Conservation (phyloP, 345 rosid species). For the Crucihimalaya himalaica region DNA sequence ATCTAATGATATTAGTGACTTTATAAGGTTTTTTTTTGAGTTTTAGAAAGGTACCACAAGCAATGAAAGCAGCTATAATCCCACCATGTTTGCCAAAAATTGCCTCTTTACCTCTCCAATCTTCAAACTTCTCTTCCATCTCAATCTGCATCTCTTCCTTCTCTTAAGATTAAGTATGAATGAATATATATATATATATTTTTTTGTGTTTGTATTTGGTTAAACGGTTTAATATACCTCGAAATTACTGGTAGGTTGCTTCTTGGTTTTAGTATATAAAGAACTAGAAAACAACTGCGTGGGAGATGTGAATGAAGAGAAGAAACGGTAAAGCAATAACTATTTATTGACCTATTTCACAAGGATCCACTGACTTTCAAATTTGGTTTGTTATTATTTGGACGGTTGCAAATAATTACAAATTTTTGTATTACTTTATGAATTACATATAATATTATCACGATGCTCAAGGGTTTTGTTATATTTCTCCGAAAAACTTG, state of each 20-base stretch:
- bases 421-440: background rate
- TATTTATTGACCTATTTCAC: constrained; percentile 7
- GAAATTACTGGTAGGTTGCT: constrained; percentile 17
- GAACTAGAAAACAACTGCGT: background rate
- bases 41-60: constrained; percentile 45
- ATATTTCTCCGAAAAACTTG: background rate
- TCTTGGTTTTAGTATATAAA: constrained; percentile 23
- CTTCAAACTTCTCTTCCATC: constrained; percentile 38
- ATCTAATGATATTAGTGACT: background rate
- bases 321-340: constrained; percentile 18
- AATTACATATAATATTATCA: background rate
- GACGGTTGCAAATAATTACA: constrained; percentile 2
- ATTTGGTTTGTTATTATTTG: background rate
- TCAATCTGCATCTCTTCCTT: constrained; percentile 24
- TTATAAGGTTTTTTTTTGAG: background rate
- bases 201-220: background rate
- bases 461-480: background rate
- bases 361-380: background rate
- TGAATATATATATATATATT: too few species aligned
- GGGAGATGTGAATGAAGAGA: constrained; percentile 7
- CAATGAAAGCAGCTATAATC: constrained; percentile 43
- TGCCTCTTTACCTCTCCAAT: constrained; percentile 55
- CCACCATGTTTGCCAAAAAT: constrained; percentile 52
- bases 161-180: background rate
- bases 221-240: background rate